Conservation (phyloP, 2,329 filamentous ascomycete genomes). For the Claviceps digitariae region DNA sequence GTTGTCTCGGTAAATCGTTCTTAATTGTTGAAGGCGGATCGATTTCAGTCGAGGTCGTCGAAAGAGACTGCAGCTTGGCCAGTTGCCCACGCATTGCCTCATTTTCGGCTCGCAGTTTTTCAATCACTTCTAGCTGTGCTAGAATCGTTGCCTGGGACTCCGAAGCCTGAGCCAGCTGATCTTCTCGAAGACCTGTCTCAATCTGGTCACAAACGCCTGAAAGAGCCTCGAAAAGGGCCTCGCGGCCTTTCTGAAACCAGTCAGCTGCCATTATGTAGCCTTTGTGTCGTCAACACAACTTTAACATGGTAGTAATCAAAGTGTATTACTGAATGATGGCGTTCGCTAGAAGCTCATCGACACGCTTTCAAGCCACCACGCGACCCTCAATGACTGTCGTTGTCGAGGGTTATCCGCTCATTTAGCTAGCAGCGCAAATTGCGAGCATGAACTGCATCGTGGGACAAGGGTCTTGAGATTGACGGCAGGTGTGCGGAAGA, state of each 20-base stretch:
- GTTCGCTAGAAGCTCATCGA: not conserved
- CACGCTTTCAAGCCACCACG: not conserved
- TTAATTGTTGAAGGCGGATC: not conserved
- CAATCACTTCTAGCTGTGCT: slow-evolving; percentile 12
- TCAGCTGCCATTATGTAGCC: slow-evolving; percentile 21
- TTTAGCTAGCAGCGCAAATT: not conserved
- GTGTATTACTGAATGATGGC: not conserved
- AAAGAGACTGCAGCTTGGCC: not conserved
- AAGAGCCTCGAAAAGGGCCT: slow-evolving; percentile 26
- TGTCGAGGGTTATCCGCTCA: not conserved
- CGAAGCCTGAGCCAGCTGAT: not conserved
- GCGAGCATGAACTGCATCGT: not conserved
- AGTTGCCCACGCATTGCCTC: slow-evolving; percentile 25
- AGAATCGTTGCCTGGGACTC: not conserved
- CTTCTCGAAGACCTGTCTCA: slow-evolving; percentile 6
- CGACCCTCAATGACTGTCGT: not conserved
- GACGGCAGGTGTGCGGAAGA: not conserved
- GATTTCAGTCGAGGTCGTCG: not conserved
- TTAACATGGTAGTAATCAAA: not conserved
- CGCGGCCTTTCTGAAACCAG: slow-evolving; percentile 26
- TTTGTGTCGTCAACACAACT: not conserved
- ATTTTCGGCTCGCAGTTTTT: slow-evolving; percentile 29
- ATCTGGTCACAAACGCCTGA: slow-evolving; percentile 26
- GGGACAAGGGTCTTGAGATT: not conserved
- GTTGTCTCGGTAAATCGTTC: not conserved